Conservation (phyloP, 2,329 filamentous ascomycete species). For the Lachnellula subtilissima region DNA sequence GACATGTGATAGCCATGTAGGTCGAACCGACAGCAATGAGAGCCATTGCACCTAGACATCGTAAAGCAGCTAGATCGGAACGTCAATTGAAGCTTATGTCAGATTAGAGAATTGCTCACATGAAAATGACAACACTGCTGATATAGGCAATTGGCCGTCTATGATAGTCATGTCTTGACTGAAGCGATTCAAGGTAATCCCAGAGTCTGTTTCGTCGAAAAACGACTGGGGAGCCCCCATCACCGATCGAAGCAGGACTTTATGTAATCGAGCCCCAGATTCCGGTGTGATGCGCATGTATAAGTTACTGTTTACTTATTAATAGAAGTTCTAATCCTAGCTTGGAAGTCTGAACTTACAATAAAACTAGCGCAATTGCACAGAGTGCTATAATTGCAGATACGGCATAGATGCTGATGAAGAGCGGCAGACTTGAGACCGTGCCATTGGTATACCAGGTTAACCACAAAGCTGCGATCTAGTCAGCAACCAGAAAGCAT, state of each 20-base stretch:
- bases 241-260: constrained; percentile 9
- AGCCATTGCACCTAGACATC: constrained; percentile 9
- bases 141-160: constrained; percentile 23
- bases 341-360: neutral
- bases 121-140: constrained; percentile 3
- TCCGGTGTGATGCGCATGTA: constrained; percentile 10
- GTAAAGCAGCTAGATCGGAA: neutral
- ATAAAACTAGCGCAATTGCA: neutral
- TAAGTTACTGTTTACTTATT: neutral
- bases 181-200: constrained; percentile 19
- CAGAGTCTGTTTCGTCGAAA: constrained; percentile 17
- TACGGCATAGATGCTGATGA: constrained; percentile 2
- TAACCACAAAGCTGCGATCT: constrained; percentile 9
- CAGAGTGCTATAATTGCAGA: neutral
- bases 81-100: neutral
- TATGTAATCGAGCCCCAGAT: constrained; percentile 8
- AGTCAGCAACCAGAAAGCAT: neutral
- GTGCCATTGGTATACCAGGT: constrained; percentile 9
- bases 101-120: neutral
- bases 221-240: constrained; percentile 16
- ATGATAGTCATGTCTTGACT: constrained; percentile 25
- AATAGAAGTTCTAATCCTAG: neutral
- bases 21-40: constrained; percentile 32
- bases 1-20: constrained; percentile 23
- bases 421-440: constrained; percentile 3